Conservation (phyloP, 2,329 filamentous ascomycete genomes). For the Fusarium neocosmosporiellum region DNA sequence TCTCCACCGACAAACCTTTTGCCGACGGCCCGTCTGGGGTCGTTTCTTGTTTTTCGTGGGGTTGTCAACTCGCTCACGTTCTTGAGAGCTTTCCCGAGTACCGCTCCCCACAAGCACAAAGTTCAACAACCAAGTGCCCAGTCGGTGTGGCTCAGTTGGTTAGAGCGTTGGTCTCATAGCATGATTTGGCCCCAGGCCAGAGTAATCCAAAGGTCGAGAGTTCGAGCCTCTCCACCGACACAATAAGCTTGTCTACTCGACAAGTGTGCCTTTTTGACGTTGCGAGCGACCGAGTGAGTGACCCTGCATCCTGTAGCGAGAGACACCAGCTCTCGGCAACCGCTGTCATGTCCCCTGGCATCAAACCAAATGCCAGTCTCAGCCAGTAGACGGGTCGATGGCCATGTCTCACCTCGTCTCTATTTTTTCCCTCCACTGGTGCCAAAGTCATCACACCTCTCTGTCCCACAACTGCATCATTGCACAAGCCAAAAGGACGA, state of each 20-base stretch:
- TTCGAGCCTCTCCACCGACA: slow-evolving; percentile 42
- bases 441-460: slow-evolving; percentile 21
- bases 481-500: slow-evolving; percentile 16
- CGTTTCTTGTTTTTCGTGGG: slow-evolving; percentile 1
- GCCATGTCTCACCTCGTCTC: slow-evolving; percentile 20
- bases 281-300: not conserved
- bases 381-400: slow-evolving; percentile 16
- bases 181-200: slow-evolving; percentile 33
- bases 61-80: not conserved
- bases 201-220: slow-evolving; percentile 40
- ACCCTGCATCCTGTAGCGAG: not conserved
- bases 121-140: not conserved
- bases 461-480: slow-evolving; percentile 27
- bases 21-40: not conserved
- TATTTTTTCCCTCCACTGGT: slow-evolving; percentile 9
- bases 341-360: not conserved
- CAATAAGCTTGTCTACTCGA: not conserved
- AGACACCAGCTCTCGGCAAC: not conserved
- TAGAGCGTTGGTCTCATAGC: slow-evolving; percentile 41
- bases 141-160: slow-evolving; percentile 40
- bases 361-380: slow-evolving; percentile 18
- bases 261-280: slow-evolving; percentile 7
- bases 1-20: slow-evolving; percentile 26
- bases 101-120: not conserved
- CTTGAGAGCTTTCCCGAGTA: not conserved